These are phyloP conservation scores for Paramecium caudatum DNA, from an alignment of 73 alveolate species.

Conservation along the genomic window DNA sequence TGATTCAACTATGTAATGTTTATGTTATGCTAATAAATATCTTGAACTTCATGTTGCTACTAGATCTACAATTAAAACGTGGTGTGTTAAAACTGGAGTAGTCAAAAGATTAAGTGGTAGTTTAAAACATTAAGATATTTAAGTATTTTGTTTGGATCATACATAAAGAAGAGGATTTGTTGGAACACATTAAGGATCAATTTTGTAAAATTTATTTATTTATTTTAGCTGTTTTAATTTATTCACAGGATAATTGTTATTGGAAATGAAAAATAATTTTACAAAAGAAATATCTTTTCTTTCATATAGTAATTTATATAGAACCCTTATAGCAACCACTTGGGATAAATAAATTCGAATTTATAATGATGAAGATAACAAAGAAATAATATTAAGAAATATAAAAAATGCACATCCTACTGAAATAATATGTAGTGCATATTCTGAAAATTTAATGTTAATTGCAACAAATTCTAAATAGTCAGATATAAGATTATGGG, in stretches of 20 bases:
- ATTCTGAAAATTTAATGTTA: constrained; percentile 65
- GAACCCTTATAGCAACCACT: constrained; percentile 41
- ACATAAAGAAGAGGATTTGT: constrained; percentile 62
- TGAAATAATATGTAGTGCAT: constrained; percentile 49
- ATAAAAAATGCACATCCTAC: constrained; percentile 68
- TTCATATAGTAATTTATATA: constrained; percentile 8
- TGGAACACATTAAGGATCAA: constrained; percentile 65
- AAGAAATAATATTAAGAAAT: constrained; percentile 47
- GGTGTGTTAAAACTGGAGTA: constrained; percentile 66
- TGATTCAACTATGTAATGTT: constrained; percentile 53
- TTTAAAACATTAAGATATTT: constrained; percentile 33
- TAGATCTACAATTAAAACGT: constrained; percentile 46
- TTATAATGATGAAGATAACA: constrained; percentile 53
- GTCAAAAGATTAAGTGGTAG: constrained; percentile 63
- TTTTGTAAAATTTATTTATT: constrained; percentile 19
- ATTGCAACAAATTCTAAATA: constrained; percentile 55
- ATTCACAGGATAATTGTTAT: not conserved
- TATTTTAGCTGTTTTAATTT: constrained; percentile 10
- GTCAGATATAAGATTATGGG: constrained; percentile 68
- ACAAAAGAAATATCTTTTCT: constrained; percentile 22
- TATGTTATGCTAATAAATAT: constrained; percentile 53
- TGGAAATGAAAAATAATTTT: constrained; percentile 45
- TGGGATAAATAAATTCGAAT: constrained; percentile 71
- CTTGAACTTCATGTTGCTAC: constrained; percentile 69
- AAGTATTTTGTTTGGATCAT: constrained; percentile 52